These are phyloP conservation scores for Bidens hawaiensis DNA, from an alignment of 140 eudicot species.

Conservation along the genomic window DNA sequence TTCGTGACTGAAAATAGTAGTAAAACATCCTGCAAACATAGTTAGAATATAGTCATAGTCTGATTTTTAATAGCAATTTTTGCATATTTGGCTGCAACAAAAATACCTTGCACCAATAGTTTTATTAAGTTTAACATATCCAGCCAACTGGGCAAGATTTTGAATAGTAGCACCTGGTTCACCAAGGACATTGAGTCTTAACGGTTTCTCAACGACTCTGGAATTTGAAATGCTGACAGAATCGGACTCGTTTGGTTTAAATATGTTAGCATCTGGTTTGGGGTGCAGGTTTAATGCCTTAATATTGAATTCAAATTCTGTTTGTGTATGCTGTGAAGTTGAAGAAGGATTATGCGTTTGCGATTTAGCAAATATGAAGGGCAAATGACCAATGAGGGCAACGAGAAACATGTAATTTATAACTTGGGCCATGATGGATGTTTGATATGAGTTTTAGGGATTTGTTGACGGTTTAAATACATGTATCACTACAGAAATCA, in stretches of 20 bases:
- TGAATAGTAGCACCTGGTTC: conserved; percentile 30
- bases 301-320: background rate
- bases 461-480: background rate
- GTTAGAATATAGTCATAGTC: background rate
- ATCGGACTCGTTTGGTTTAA: conserved; percentile 7
- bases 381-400: background rate
- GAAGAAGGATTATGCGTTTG: background rate
- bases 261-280: conserved; percentile 28
- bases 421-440: conserved; percentile 1
- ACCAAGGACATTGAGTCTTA: conserved; percentile 27
- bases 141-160: conserved; percentile 48
- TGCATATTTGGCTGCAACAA: too few species aligned
- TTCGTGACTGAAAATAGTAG: conserved; percentile 77
- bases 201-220: conserved; percentile 31
- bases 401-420: background rate
- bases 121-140: conserved; percentile 41
- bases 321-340: conserved; percentile 3
- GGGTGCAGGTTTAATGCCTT: conserved; percentile 30
- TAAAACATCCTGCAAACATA: conserved; percentile 78
- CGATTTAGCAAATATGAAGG: background rate
- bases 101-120: conserved; percentile 39
- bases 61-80: too few species aligned
- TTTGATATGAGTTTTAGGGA: background rate
- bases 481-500: background rate
- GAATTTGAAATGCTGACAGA: conserved; percentile 11